Evolutionary conservation across 2,329 filamentous ascomycete genomes (phyloP).

Genomic region (Fusarium pseudoanthophilum): DNA sequence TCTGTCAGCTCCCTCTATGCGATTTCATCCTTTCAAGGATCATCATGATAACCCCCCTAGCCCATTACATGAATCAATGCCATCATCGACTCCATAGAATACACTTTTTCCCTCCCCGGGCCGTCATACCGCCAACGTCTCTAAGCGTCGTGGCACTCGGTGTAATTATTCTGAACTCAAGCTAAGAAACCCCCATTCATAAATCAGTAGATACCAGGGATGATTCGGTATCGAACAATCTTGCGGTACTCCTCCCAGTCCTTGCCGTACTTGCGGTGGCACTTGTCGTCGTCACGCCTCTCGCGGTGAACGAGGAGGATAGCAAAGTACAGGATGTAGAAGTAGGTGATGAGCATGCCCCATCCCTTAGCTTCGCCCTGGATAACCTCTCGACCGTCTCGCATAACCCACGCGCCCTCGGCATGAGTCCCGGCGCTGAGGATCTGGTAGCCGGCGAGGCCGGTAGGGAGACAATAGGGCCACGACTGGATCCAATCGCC

Average conservation of each 20-base stretch:
- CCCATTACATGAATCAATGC: not conserved
- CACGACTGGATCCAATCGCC: slow-evolving; percentile 96
- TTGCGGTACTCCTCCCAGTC: slow-evolving; percentile 93
- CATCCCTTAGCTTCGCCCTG: slow-evolving; percentile 81
- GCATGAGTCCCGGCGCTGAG: slow-evolving; percentile 63
- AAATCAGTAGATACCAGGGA: slow-evolving; percentile 83
- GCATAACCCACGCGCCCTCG: slow-evolving; percentile 65
- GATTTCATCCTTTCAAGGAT: not conserved
- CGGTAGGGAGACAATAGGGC: slow-evolving; percentile 89
- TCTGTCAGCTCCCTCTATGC: slow-evolving; percentile 3
- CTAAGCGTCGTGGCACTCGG: not conserved
- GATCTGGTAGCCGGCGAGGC: slow-evolving; percentile 83
- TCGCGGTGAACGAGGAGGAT: slow-evolving; percentile 88
- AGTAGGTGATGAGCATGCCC: slow-evolving; percentile 91
- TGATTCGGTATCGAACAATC: slow-evolving; percentile 81
- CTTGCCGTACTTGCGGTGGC: slow-evolving; percentile 86
- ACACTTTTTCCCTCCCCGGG: not conserved
- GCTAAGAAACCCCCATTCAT: not conserved
- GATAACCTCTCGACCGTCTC: slow-evolving; percentile 72
- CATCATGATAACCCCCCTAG: not conserved
- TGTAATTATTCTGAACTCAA: not conserved
- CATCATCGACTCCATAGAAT: slow-evolving; percentile 18
- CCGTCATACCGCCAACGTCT: not conserved
- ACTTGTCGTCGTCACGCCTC: slow-evolving; percentile 89
- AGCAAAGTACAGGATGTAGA: slow-evolving; percentile 93